Evolutionary conservation across 371 early-diverging fungal genomes (phyloP), one percentile per base, ranked within the genome.

Genomic region (Apophysomyces elegans): DNA sequence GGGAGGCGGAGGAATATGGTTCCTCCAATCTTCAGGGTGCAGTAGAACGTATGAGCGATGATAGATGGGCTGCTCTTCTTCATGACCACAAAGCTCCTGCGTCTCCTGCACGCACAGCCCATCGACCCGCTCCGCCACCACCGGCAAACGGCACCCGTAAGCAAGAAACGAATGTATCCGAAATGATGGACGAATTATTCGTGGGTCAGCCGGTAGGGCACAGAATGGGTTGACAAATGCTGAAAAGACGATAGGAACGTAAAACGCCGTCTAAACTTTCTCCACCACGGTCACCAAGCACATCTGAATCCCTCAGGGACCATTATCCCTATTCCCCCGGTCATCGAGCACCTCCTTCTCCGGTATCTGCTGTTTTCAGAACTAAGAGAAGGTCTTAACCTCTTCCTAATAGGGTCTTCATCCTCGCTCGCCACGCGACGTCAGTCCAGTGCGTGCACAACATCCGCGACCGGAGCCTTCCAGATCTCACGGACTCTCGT

Each of bases 1-100:
- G 82, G 43, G 83, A 86, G 39, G 77, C 78, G 39, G 83, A 78
- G 50, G 84, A 82, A 58, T 83, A 84, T 63, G 84, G 80, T 26
- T 69, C 66, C 12, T 77, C 69, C 21, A 67, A 64, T 18, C 45
- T 58, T 43, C 46, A 36, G 43, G 66, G 65, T 11, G 61, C 78
- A 4, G 83, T 83, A 0, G 83, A 83, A 45, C 65, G 77, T 37
- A 65, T 62, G 57, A 76, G 78, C 45, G 77, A 74, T 61, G 83
- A 80, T 64, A 77, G 83, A 38, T 83, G 83, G 83, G 75, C 75
- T 43, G 80, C 78, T 37, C 57, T 83, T 37, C 67, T 83, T 18
- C 69, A 64, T 13, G 78, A 74, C 13, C 35, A 50, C 14, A 62
- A 62, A 44, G 37, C 36, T 5, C 18, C 59, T 45, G 32, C 65